Conservation (phyloP, 2,329 filamentous ascomycete species). For the Pseudogymnoascus sp. region DNA sequence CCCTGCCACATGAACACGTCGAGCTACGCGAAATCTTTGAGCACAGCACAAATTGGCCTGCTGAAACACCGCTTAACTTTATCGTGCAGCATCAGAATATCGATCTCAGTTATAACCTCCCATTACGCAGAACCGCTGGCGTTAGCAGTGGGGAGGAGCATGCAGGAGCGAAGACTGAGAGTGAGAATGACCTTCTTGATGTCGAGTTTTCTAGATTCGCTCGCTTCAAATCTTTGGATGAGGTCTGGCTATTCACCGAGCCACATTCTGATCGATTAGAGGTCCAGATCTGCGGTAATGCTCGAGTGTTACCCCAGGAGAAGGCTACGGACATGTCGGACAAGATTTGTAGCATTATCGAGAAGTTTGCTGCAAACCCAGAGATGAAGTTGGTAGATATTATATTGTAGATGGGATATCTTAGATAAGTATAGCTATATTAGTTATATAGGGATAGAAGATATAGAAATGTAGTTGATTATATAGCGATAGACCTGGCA, state of each 20-base stretch:
- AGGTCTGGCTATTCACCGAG: not conserved
- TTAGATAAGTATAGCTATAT: not conserved
- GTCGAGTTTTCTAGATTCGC: not conserved
- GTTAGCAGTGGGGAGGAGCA: not conserved
- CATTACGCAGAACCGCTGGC: not conserved
- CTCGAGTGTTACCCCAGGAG: not conserved
- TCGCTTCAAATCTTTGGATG: not conserved
- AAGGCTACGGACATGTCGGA: not conserved
- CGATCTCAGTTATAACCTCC: not conserved
- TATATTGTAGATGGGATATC: not conserved
- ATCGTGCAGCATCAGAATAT: slow-evolving; percentile 44
- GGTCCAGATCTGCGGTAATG: not conserved
- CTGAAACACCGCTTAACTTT: slow-evolving; percentile 47
- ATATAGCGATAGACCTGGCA: not conserved
- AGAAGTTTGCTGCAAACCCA: not conserved
- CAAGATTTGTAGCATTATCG: not conserved
- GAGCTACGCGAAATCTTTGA: slow-evolving; percentile 36
- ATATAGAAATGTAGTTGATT: not conserved
- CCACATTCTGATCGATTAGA: not conserved
- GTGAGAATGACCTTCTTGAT: not conserved
- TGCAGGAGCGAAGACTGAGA: not conserved
- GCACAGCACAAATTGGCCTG: slow-evolving; percentile 14
- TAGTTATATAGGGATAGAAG: not conserved
- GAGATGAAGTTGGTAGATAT: not conserved
- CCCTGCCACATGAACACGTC: slow-evolving; percentile 37